Evolutionary conservation across 2,329 filamentous ascomycete genomes (phyloP).

Genomic region (Scytalidium lignicola): DNA sequence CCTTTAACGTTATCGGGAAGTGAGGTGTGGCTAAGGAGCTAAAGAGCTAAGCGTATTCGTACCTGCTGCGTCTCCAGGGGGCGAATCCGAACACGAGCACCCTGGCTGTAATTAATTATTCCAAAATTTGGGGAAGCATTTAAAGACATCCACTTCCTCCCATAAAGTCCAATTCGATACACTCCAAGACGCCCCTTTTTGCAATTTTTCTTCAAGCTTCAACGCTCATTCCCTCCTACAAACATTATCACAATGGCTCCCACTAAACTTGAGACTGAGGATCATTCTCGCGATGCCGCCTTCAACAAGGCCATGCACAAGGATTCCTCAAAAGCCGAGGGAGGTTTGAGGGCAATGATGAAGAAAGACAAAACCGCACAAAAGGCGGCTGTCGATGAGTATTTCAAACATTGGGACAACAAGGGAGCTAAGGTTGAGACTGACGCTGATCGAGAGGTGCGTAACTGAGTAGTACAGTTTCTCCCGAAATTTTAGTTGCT

Average conservation of each 20-base stretch:
- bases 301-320: conserved; percentile 87
- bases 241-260: conserved; percentile 20
- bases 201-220: background rate
- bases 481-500: conserved; percentile 1
- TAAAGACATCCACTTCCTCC: conserved; percentile 4
- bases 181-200: background rate
- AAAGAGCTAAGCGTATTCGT: background rate
- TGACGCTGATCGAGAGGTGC: conserved; percentile 70
- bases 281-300: conserved; percentile 77
- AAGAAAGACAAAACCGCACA: conserved; percentile 74
- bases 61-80: background rate
- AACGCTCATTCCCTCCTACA: background rate
- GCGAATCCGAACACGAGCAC: background rate
- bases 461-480: conserved; percentile 20
- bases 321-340: conserved; percentile 59
- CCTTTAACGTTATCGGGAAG: background rate
- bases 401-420: conserved; percentile 96
- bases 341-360: conserved; percentile 78
- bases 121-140: background rate
- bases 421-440: conserved; percentile 75
- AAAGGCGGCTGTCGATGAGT: conserved; percentile 78
- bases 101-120: conserved; percentile 1
- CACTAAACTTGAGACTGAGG: conserved; percentile 66
- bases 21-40: background rate
- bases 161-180: conserved; percentile 3